Base-by-base conservation (phyloP, 2,329 filamentous ascomycete species). In the Bipolaris sorokiniana region DNA sequence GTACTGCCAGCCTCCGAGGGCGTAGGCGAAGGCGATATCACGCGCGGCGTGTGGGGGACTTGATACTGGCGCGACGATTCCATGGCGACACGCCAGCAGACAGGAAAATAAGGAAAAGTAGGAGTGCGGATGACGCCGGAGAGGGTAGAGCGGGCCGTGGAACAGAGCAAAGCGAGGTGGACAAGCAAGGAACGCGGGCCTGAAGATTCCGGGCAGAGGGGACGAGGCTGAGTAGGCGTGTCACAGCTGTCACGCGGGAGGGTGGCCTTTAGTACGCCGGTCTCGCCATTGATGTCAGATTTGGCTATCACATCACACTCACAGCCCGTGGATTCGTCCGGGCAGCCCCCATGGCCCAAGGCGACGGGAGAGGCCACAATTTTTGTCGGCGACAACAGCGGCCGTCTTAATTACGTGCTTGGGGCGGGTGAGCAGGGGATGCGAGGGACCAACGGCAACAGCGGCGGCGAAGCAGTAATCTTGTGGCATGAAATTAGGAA, bases 11-110 rank as follows among this genome's bases (percentile, higher is more conserved):
- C 72, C 56, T 79, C 77, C 20, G 73, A 76, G 67, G 81, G 82
- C 31, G 74, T 75, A 38, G 93, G 92, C 53, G 92, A 95, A 38
- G 93, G 92, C 11, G 92, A 96, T 67, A 95, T 96, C 66, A 97
- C 90, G 71, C 92, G 89, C 70, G 92, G 92, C 54, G 90, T 95
- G 55, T 85, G 84, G 55, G 93, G 92, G 56, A 95, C 81, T 66
- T 82, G 80, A 62, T 84, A 80, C 68, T 80, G 79, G 46, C 80
- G 78, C 74, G 84, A 84, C 42, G 76, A 66, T 56, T 75, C 71
- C 67, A 80, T 80, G 58, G 73, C 72, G 51, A 67, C 64, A 51
- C 69, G 73, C 70, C 71, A 76, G 62, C 73, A 76, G 56, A 64
- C 66, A 31, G 66, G 62, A 58, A 89, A 89, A 37, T 85, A 83